Percentiles rank a stretch among this genome's conserved stretches.
Evolutionary conservation across 352 stramenopile genomes (phyloP).

Genomic region (Stephanocyclus meneghinianus): DNA sequence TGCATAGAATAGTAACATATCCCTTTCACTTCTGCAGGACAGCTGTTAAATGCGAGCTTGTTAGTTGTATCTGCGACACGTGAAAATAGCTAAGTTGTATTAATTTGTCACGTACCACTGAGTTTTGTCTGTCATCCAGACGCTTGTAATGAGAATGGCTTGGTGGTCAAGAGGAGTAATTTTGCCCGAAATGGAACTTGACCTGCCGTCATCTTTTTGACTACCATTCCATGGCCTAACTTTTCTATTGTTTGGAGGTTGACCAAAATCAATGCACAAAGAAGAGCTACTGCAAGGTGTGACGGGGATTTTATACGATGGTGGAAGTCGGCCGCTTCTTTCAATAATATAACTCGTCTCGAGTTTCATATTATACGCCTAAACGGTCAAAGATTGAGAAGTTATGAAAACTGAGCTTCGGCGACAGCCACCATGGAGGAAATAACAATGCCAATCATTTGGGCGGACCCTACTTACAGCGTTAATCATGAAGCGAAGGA

Average conservation of each 20-base stretch:
- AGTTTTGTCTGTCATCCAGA: constrained; percentile 84
- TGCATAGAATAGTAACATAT: constrained; percentile 85
- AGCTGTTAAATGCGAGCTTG: neutral
- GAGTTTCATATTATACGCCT: constrained; percentile 93
- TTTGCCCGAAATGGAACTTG: constrained; percentile 65
- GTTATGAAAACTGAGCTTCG: neutral
- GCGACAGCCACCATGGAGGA: neutral
- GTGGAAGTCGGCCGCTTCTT: constrained; percentile 82
- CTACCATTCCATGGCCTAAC: constrained; percentile 78
- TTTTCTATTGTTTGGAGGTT: constrained; percentile 66
- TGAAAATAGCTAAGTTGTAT: neutral
- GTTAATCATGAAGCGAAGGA: constrained; percentile 89
- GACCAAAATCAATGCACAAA: constrained; percentile 78
- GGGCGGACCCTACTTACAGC: constrained; percentile 47
- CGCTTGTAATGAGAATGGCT: constrained; percentile 83
- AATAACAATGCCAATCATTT: neutral
- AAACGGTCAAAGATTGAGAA: neutral
- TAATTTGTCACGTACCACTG: constrained; percentile 42
- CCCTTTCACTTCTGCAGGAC: constrained; percentile 84
- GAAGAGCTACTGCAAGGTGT: constrained; percentile 69
- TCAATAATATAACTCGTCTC: constrained; percentile 93
- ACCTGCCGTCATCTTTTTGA: constrained; percentile 59
- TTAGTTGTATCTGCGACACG: neutral
- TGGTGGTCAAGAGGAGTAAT: constrained; percentile 83
- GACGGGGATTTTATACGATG: constrained; percentile 59